Evolutionary conservation across 1,284 basidiomycete genomes (phyloP).

Genomic region (Apiotrichum sp.): DNA sequence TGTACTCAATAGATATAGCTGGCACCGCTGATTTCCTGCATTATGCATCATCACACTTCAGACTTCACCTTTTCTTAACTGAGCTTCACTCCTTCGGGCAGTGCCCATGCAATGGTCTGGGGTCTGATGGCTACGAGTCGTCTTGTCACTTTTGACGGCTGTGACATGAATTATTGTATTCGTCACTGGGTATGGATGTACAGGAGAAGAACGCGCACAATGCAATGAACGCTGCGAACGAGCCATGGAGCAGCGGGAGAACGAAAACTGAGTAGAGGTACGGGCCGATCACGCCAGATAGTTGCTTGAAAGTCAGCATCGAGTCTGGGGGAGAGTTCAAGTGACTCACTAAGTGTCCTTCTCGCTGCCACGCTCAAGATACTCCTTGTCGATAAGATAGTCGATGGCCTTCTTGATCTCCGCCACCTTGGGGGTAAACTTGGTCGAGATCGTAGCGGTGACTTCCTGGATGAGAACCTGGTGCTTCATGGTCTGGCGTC

Average conservation of each 20-base stretch:
- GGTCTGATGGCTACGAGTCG: too few species aligned
- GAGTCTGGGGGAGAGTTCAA: too few species aligned
- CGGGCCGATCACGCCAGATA: slow-evolving; percentile 24
- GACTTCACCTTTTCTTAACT: too few species aligned
- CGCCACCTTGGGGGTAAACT: slow-evolving; percentile 42
- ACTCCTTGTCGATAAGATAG: slow-evolving; percentile 92
- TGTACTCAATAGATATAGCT: too few species aligned
- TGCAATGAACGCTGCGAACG: neutral
- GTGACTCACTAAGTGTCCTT: slow-evolving; percentile 31
- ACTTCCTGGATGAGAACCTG: slow-evolving; percentile 90
- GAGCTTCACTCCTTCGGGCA: too few species aligned
- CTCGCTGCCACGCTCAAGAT: slow-evolving; percentile 85
- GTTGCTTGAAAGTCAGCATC: slow-evolving; percentile 18
- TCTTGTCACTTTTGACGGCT: too few species aligned
- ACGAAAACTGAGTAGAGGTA: neutral
- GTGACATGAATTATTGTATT: neutral
- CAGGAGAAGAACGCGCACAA: neutral
- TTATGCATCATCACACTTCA: too few species aligned
- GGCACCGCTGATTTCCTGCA: too few species aligned
- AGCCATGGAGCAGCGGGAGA: too few species aligned
- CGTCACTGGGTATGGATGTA: slow-evolving; percentile 6
- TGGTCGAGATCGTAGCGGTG: slow-evolving; percentile 70
- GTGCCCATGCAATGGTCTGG: too few species aligned
- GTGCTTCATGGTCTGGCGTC: slow-evolving; percentile 81
- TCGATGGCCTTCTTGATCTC: slow-evolving; percentile 77